phyloP scores from a whole-genome alignment of 164 flowering plant genomes.

The Malania oleifera region DNA sequence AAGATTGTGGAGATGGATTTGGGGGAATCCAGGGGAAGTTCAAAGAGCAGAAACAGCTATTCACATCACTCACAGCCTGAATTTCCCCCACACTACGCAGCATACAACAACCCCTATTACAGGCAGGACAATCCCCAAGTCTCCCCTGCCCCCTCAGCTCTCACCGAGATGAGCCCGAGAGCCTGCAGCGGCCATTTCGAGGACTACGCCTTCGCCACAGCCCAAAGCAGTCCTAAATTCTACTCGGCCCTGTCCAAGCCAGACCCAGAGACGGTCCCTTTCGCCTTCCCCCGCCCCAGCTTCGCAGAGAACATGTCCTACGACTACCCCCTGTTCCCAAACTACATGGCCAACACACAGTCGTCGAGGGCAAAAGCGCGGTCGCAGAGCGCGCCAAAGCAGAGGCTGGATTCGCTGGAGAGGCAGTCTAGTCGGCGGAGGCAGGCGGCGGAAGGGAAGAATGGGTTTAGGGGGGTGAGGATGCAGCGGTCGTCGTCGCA shows the following conservation, averaged over 20 bases:
- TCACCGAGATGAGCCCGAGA: slow-evolving; percentile 72
- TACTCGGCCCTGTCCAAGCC: slow-evolving; percentile 55
- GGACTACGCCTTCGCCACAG: slow-evolving; percentile 58
- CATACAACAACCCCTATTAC: slow-evolving; percentile 15
- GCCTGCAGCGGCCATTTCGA: slow-evolving; percentile 76
- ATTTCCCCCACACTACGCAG: slow-evolving; percentile 34
- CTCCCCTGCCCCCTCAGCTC: slow-evolving; percentile 71
- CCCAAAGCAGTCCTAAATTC: slow-evolving; percentile 79
- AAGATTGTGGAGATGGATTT: slow-evolving; percentile 86
- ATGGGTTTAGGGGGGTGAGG: slow-evolving; percentile 59
- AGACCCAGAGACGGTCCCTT: slow-evolving; percentile 40
- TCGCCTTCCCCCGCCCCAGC: slow-evolving; percentile 46
- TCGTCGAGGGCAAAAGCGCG: slow-evolving; percentile 84
- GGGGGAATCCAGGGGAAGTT: slow-evolving; percentile 44
- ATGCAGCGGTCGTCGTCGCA: slow-evolving; percentile 95
- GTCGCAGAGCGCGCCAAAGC: slow-evolving; percentile 95
- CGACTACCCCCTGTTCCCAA: slow-evolving; percentile 69
- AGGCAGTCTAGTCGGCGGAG: slow-evolving; percentile 65
- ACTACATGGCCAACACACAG: slow-evolving; percentile 92
- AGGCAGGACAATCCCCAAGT: slow-evolving; percentile 44
- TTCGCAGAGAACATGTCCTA: slow-evolving; percentile 56
- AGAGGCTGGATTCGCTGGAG: slow-evolving; percentile 71
- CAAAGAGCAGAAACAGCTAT: slow-evolving; percentile 55
- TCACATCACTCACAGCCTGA: slow-evolving; percentile 40
- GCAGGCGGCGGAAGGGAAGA: slow-evolving; percentile 71